phyloP scores from a whole-genome alignment of 2,329 filamentous ascomycete species.

The Eurotiales sp. region DNA sequence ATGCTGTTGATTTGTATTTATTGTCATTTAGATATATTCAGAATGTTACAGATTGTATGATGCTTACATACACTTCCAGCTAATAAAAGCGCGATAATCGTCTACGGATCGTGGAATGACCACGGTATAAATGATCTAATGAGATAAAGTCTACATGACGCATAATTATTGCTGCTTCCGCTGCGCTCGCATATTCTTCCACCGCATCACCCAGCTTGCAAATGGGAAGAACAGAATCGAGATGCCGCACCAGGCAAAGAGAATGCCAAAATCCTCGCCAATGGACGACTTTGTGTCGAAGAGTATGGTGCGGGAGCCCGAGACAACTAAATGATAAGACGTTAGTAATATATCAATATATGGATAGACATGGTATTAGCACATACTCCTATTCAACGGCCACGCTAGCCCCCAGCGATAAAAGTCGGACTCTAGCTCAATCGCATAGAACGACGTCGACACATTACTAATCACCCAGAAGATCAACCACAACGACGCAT shows the following conservation, averaged over 20 bases:
- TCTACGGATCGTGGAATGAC: no score
- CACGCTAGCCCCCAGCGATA: slow-evolving; percentile 62
- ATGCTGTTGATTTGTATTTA: slow-evolving; percentile 4
- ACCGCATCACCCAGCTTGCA: slow-evolving; percentile 42
- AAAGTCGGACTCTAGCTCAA: slow-evolving; percentile 57
- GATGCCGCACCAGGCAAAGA: slow-evolving; percentile 50
- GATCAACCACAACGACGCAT: slow-evolving; percentile 61
- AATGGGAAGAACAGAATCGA: slow-evolving; percentile 54
- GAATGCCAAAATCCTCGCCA: slow-evolving; percentile 58
- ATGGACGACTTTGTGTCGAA: slow-evolving; percentile 58
- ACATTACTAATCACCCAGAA: slow-evolving; percentile 68
- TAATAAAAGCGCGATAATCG: no score
- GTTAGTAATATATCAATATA: neutral
- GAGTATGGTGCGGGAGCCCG: slow-evolving; percentile 57
- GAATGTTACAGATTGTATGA: neutral
- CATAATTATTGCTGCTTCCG: neutral
- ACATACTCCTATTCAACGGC: slow-evolving; percentile 57
- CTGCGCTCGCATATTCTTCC: slow-evolving; percentile 24
- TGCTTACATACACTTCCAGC: neutral
- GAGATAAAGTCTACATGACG: no score
- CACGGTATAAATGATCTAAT: no score
- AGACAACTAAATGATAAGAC: slow-evolving; percentile 45
- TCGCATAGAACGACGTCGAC: slow-evolving; percentile 55
- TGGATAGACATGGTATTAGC: neutral
- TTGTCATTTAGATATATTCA: neutral